Base-by-base conservation (phyloP, 805 yeast species). In the Monosporozyma aerobia region DNA sequence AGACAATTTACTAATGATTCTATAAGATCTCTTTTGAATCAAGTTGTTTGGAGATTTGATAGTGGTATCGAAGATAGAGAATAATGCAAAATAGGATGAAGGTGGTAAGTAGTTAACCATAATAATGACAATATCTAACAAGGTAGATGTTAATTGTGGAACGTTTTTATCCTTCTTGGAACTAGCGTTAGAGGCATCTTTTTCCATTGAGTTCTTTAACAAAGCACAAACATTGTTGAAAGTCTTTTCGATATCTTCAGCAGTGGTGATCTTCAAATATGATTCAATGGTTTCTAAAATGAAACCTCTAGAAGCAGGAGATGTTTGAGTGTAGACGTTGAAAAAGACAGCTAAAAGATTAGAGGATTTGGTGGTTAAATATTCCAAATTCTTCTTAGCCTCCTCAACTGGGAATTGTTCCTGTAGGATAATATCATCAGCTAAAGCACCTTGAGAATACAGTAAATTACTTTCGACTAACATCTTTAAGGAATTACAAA, bases 241-340 rank as follows among this genome's bases (percentile, higher is more conserved):
- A 23, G 95, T 86, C 50, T 73, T 75, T 53, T 78, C 79, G 56
- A 94, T 72, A 57, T 88, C 96, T 19, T 75, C 80, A 30, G 77
- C 70, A 0, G 82, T 74, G 9, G 90, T 79, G 40, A 92, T 82
- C 55, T 82, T 80, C 55, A 94, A 73, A 67, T 84, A 90, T 0
- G 83, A 78, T 60, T 89, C 90, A 61, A 92, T 87, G 9, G 97
- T 83, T 56, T 92, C 97, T 54, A 90, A 76, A 49, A 94, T 81
- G 67, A 77, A 89, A 11, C 88, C 87, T 68, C 98, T 81, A 14
- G 89, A 78, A 51, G 87, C 94, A 40, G 94, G 85, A 46, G 80
- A 71, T 10, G 97, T 90, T 59, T 90, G 90, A n/a, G 92, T 81
- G 69, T 87, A 94, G 16, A 94, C 95, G 62, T 94, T 94, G 75